Evolutionary conservation across 2,329 filamentous ascomycete genomes (phyloP), one percentile per base, ranked within the genome.

Genomic region (Trichoderma arundinaceum): DNA sequence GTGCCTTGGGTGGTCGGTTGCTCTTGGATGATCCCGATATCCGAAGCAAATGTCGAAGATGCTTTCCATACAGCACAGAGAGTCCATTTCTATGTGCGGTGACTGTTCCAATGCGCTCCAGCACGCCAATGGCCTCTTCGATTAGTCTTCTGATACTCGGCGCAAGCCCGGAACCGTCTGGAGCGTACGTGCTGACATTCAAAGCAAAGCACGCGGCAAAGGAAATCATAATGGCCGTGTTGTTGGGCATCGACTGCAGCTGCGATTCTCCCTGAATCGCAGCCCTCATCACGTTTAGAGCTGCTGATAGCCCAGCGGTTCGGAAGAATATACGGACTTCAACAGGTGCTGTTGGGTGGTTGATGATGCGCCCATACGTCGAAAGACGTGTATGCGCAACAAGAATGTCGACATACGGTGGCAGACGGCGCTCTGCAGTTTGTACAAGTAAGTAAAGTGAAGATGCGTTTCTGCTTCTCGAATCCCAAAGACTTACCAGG

Each of bases 171-270:
- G 84, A 87, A 65, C 81, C 83, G 33, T 83, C 86, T 0, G 83
- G 81, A 2, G 86, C 82, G 54, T 86, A 85, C 0, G 86, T 82
- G 69, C 86, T 88, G 4, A 90, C 80, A 9, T 86, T 84, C n/a
- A 90, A 76, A 0, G 88, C 88, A 68, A 90, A 90, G 70, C 87
- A 90, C 4, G 88, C 88, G 0, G 90, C 89, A 69, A 91, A 92
- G 1, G 89, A 90, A 12, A 92, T 90, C 90, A 92, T 92, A 69
- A 92, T 90, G 64, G 89, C 86, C 0, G 90, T 91, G 70, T 92
- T 92, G 75, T 92, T 92, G 0, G 90, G 90, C 89, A 92, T 92
- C 0, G 89, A 91, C 64, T 87, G 87, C 0, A 92, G 81, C 67
- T 89, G 84, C 0, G 82, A 79, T 72, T 92, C 90, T 39, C 89